Evolutionary conservation across 1,139 yeast genomes (phyloP).

Genomic region (Debaryomycetaceae sp.): DNA sequence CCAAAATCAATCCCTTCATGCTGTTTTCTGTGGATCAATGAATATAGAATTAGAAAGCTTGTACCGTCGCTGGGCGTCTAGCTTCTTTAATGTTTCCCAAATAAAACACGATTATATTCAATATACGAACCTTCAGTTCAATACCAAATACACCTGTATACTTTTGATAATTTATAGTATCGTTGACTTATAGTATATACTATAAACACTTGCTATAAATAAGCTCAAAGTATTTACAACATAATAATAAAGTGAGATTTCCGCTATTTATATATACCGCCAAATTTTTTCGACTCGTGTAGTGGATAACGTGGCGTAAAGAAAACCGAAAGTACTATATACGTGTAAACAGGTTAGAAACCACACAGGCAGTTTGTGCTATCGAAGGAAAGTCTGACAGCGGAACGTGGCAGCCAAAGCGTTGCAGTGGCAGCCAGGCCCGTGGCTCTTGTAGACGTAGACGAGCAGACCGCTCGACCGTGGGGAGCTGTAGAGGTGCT

Average conservation of each 20-base stretch:
- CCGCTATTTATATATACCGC: background rate
- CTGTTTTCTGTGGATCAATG: slow-evolving; percentile 6
- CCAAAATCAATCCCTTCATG: slow-evolving; percentile 98
- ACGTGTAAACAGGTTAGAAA: background rate
- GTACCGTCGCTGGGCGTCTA: background rate
- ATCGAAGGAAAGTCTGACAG: too few relatives aligned
- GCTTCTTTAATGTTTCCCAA: background rate
- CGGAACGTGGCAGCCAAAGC: too few relatives aligned
- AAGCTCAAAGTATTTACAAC: background rate
- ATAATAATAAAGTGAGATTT: background rate
- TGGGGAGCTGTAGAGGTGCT: too few relatives aligned
- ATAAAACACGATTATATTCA: background rate
- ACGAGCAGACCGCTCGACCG: too few relatives aligned
- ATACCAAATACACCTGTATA: too few relatives aligned
- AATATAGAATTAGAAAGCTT: background rate
- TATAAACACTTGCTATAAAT: background rate
- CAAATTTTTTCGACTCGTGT: background rate
- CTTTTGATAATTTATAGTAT: background rate
- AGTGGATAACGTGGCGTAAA: background rate
- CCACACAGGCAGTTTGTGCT: background rate
- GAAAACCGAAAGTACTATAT: background rate
- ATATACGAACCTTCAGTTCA: background rate
- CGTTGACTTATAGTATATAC: background rate
- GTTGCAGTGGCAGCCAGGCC: too few relatives aligned
- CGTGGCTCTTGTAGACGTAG: too few relatives aligned